Evolutionary conservation across 2,329 filamentous ascomycete genomes (phyloP), one percentile per base, ranked within the genome.

Genomic region (Fusarium luffae): DNA sequence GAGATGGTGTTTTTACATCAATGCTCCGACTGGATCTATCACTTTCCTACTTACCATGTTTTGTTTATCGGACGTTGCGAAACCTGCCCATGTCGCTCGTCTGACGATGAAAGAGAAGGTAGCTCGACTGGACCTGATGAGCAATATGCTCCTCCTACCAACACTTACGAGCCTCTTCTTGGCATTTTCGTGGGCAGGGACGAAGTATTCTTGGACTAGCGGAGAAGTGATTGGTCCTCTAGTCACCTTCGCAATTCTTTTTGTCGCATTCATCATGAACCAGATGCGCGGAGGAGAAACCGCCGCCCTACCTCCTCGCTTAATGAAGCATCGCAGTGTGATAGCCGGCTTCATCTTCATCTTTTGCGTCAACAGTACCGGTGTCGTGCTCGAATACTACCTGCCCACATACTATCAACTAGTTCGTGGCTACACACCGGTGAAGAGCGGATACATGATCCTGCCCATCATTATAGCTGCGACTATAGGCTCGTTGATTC

Each of bases 121-220:
- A 7, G 23, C 23, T 25, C 23, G 23, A 25, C 57, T 75, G 4
- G 74, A 75, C 9, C n/a, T 73, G 0, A 1, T 63, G 0, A 77
- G 77, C 42, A 75, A 73, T 19, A 6, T 72, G 2, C 28, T 78
- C 0, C 68, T 78, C 19, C 57, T 77, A 32, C 74, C 74, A 0
- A 58, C 80, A 2, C 79, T 85, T 3, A 75, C 83, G 23, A 84
- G 82, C 60, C 79, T 85, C 6, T 74, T 85, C 0, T 72, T 86
- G 6, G 83, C 83, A 0, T 75, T 86, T 4, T 83, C 85, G 16
- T 86, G 82, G 82, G 81, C 79, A 9, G 82, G 80, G 3, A 76
- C 69, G 10, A 77, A 73, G 19, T 77, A 80, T 23, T 19, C 63
- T 0, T 76, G 74, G 74, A 41, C 34, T 3, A 70, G 64, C 7